These are phyloP conservation scores for Penicillium sclerotiorum DNA, from an alignment of 2,329 filamentous ascomycete genomes.

Conservation along the genomic window DNA sequence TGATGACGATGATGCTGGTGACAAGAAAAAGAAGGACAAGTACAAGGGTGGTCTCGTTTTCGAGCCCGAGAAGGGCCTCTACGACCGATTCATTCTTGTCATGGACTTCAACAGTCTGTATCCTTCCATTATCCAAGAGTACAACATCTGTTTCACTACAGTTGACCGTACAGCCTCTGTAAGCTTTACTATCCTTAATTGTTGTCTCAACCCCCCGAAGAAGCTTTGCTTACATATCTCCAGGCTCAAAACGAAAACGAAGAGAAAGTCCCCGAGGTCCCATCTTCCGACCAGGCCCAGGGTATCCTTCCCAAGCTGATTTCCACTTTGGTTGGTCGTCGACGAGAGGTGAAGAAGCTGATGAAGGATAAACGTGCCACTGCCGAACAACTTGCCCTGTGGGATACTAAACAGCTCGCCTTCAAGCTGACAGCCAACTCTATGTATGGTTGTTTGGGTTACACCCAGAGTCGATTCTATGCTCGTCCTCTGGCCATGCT, in stretches of 20 bases:
- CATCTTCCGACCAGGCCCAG: constrained; percentile 69
- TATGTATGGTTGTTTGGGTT: constrained; percentile 98
- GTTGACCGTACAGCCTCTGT: constrained; percentile 76
- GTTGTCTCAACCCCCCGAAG: no score
- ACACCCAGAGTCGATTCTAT: constrained; percentile 96
- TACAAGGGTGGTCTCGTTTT: constrained; percentile 98
- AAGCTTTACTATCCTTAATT: constrained; percentile 39
- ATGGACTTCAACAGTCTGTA: constrained; percentile 99
- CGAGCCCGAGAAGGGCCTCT: constrained; percentile 94
- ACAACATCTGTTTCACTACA: constrained; percentile 98
- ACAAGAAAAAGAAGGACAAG: constrained; percentile 97
- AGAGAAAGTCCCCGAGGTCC: constrained; percentile 86
- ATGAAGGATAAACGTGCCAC: constrained; percentile 95
- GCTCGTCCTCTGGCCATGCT: constrained; percentile 92
- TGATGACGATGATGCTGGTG: constrained; percentile 67
- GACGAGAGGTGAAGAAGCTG: constrained; percentile 88
- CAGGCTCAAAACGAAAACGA: constrained; percentile 69
- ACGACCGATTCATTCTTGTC: constrained; percentile 96
- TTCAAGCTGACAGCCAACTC: constrained; percentile 98
- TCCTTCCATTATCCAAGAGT: constrained; percentile 98
- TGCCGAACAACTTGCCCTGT: constrained; percentile 82
- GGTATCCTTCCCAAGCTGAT: constrained; percentile 91
- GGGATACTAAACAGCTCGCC: constrained; percentile 97
- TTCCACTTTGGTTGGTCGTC: constrained; percentile 82
- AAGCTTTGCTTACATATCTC: no score